Conservation (phyloP, 345 rosid species). For the Salix exigua region DNA sequence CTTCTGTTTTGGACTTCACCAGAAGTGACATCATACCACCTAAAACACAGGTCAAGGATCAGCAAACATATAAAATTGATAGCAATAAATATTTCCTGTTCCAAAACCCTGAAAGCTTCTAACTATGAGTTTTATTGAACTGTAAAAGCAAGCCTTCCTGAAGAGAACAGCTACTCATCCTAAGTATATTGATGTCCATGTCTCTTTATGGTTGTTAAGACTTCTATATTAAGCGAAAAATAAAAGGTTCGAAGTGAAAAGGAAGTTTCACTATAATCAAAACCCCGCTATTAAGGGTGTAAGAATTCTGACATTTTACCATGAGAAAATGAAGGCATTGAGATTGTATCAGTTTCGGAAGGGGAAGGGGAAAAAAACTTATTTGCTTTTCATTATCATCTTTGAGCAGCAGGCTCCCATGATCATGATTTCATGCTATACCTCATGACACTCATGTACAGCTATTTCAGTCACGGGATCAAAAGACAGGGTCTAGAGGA, state of each 20-base stretch:
- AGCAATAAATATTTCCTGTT: neutral
- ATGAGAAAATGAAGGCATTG: neutral
- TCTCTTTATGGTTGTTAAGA: neutral
- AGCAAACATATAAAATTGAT: neutral
- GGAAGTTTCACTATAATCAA: neutral
- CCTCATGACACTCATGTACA: neutral
- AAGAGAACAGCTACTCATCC: neutral
- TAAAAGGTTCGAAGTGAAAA: neutral
- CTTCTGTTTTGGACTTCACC: slow-evolving; percentile 92
- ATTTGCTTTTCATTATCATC: neutral
- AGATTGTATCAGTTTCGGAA: neutral
- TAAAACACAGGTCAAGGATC: slow-evolving; percentile 28
- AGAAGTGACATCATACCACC: slow-evolving; percentile 98
- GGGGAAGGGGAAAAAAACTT: neutral
- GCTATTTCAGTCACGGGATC: neutral
- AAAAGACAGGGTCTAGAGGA: too few species aligned
- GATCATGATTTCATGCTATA: neutral
- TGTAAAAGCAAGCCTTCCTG: too few species aligned
- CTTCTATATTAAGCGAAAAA: neutral
- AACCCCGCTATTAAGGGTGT: neutral
- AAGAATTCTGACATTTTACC: neutral
- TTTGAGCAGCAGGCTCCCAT: neutral
- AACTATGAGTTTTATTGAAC: neutral
- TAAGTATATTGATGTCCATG: neutral
- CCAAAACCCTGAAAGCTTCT: neutral